phyloP scores from a whole-genome alignment of 2,329 filamentous ascomycete genomes.

The Sporothrix dimorphospora region DNA sequence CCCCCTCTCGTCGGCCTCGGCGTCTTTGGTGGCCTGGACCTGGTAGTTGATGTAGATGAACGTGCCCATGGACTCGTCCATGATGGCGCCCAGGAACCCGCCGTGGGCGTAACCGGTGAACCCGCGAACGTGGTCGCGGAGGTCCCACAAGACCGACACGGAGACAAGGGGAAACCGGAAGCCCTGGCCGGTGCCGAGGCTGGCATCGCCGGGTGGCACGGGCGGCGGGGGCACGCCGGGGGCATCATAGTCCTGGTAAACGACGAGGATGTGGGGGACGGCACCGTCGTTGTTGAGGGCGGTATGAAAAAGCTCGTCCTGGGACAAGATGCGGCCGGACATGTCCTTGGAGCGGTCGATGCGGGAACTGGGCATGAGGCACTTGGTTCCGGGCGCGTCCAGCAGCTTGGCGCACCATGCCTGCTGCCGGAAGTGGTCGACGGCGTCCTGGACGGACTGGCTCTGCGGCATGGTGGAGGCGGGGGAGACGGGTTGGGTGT shows the following conservation, averaged over 20 bases:
- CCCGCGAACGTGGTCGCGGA: slow-evolving; percentile 31
- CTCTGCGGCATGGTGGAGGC: slow-evolving; percentile 22
- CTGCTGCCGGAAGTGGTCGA: slow-evolving; percentile 28
- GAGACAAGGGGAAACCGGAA: slow-evolving; percentile 32
- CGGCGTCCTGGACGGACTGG: slow-evolving; percentile 24
- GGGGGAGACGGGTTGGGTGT: neutral
- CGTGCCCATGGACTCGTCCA: slow-evolving; percentile 40
- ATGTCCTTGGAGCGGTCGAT: neutral
- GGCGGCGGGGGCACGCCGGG: slow-evolving; percentile 8
- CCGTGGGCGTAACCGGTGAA: slow-evolving; percentile 39
- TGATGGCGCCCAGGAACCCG: slow-evolving; percentile 35
- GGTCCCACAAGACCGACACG: slow-evolving; percentile 35
- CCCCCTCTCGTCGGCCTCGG: neutral
- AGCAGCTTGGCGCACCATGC: slow-evolving; percentile 30
- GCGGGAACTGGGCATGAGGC: slow-evolving; percentile 13
- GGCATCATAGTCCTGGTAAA: slow-evolving; percentile 32
- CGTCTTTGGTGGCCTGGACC: slow-evolving; percentile 26
- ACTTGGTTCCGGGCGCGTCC: slow-evolving; percentile 19
- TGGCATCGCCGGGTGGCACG: neutral
- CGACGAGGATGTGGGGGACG: slow-evolving; percentile 36
- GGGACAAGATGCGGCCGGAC: slow-evolving; percentile 18
- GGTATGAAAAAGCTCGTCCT: slow-evolving; percentile 29
- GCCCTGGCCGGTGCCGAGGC: neutral
- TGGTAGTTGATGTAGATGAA: slow-evolving; percentile 36
- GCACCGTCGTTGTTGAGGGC: slow-evolving; percentile 29